Conservation (phyloP, 2,329 filamentous ascomycete species). For the Cercospora sp. region DNA sequence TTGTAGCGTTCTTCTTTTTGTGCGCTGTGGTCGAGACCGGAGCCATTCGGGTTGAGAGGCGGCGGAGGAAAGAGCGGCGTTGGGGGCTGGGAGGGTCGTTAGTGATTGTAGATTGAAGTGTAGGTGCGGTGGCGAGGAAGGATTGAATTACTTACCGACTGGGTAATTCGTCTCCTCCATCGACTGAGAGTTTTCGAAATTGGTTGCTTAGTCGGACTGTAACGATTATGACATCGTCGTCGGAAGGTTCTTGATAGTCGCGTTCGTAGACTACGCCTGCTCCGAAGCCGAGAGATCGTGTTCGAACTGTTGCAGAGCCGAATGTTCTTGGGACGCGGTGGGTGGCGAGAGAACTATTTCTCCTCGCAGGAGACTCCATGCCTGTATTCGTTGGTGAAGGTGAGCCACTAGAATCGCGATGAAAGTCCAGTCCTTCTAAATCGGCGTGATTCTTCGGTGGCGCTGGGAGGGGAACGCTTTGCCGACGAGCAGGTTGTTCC, state of each 20-base stretch:
- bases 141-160: slow-evolving; percentile 17
- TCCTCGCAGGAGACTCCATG: slow-evolving; percentile 12
- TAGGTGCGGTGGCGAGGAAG: not conserved
- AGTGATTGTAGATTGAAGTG: not conserved
- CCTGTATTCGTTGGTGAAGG: slow-evolving; percentile 9
- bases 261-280: slow-evolving; percentile 30
- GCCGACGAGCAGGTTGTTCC: slow-evolving; percentile 4
- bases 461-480: slow-evolving; percentile 7
- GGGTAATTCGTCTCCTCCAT: slow-evolving; percentile 27
- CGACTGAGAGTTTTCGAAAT: slow-evolving; percentile 23
- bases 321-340: slow-evolving; percentile 17
- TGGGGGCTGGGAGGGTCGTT: slow-evolving; percentile 24
- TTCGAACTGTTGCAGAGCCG: slow-evolving; percentile 12
- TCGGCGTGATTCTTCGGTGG: slow-evolving; percentile 4
- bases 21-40: slow-evolving; percentile 18
- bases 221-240: slow-evolving; percentile 36
- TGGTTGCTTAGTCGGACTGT: slow-evolving; percentile 29
- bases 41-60: slow-evolving; percentile 32
- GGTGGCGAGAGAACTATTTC: slow-evolving; percentile 21
- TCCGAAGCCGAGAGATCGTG: slow-evolving; percentile 20
- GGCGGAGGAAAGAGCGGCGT: slow-evolving; percentile 32
- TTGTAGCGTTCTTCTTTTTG: slow-evolving; percentile 32
- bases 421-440: slow-evolving; percentile 13
- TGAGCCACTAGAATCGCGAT: slow-evolving; percentile 1
- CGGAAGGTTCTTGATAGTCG: slow-evolving; percentile 17